These are phyloP conservation scores for Russula earlei DNA, from an alignment of 768 basidiomycete genomes.

Conservation along the genomic window DNA sequence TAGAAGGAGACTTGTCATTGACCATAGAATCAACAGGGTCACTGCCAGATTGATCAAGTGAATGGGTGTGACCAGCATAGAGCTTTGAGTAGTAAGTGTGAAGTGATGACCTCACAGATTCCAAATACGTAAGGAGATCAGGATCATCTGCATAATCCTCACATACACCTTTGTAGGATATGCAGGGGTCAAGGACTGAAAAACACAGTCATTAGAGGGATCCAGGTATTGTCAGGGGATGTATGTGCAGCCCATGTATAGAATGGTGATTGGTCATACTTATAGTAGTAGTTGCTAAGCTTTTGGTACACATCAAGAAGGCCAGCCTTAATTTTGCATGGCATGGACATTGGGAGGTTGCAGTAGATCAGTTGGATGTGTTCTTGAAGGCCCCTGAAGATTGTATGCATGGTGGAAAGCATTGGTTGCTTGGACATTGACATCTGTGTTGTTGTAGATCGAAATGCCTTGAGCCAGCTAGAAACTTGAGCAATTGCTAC, in stretches of 20 bases:
- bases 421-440: not conserved
- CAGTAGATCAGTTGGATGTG: not conserved
- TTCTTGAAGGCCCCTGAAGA: not conserved
- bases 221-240: not conserved
- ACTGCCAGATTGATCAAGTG: not conserved
- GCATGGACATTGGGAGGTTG: not conserved
- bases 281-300: too few relatives aligned
- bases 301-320: not conserved
- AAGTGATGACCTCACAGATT: not conserved
- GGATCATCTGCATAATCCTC: not conserved
- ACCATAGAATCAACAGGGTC: too few relatives aligned
- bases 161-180: not conserved
- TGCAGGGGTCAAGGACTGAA: not conserved
- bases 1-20: not conserved
- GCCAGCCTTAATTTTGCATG: not conserved
- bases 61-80: not conserved
- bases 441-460: not conserved
- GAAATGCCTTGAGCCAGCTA: not conserved
- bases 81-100: not conserved
- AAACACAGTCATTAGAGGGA: not conserved
- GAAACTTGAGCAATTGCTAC: not conserved
- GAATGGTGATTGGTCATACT: not conserved
- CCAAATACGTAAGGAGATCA: not conserved
- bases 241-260: not conserved
- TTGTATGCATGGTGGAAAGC: not conserved